These are phyloP conservation scores for Inonotus obliquus DNA, from an alignment of 1,284 basidiomycete genomes.

Conservation along the genomic window DNA sequence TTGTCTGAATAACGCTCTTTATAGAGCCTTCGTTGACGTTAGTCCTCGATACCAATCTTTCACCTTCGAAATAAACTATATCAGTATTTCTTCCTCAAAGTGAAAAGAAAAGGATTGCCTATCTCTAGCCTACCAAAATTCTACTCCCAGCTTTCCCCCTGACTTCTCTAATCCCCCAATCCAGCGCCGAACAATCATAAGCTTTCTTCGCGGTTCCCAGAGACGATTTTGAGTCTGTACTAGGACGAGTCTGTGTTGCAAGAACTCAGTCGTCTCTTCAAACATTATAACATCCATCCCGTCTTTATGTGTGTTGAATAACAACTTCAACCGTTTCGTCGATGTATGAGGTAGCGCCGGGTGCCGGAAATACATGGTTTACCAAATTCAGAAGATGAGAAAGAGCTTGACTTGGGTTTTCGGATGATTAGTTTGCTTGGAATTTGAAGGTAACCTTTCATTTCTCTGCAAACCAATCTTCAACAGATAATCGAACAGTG, in stretches of 20 bases:
- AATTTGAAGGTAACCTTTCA: no score
- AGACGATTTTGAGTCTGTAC: no score
- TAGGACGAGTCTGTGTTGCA: conserved; percentile 29
- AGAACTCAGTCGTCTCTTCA: conserved; percentile 34
- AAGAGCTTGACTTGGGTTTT: no score
- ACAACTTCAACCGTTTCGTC: conserved; percentile 38
- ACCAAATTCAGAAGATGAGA: no score
- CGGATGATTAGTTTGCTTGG: no score
- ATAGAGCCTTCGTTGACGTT: conserved; percentile 25
- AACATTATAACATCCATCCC: conserved; percentile 39
- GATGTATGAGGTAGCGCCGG: no score
- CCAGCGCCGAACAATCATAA: conserved; percentile 28
- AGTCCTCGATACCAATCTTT: conserved; percentile 28
- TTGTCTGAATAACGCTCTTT: conserved; percentile 27
- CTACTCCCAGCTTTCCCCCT: conserved; percentile 31
- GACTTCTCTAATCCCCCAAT: conserved; percentile 25
- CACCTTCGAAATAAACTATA: conserved; percentile 23
- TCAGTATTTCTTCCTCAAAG: no score
- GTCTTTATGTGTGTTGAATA: conserved; percentile 38
- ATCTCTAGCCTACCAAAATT: conserved; percentile 28
- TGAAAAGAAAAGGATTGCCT: conserved; percentile 23
- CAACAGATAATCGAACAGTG: no score
- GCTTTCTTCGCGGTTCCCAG: conserved; percentile 28
- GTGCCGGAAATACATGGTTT: no score
- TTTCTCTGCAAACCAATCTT: no score